These are phyloP conservation scores for Diplodia sapinea DNA, from an alignment of 2,329 filamentous ascomycete species.

Conservation along the genomic window DNA sequence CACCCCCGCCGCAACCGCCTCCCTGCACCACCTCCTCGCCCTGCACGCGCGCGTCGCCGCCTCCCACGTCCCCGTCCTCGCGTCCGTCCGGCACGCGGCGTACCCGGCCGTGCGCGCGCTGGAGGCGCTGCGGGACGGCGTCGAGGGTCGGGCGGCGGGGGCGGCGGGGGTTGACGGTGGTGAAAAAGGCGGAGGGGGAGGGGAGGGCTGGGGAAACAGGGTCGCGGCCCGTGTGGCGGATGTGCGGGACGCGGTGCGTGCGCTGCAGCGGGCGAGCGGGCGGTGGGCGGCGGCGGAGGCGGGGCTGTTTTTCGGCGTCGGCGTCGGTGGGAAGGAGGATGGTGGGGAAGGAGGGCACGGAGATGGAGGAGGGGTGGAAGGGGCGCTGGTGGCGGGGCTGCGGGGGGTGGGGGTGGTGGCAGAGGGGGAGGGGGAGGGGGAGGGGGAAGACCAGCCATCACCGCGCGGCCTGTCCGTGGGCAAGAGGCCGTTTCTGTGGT, in stretches of 20 bases:
- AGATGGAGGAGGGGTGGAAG: not conserved
- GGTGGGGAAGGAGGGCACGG: too few relatives aligned
- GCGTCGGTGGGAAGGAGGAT: not conserved
- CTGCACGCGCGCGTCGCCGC: not conserved
- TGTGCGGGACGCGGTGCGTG: not conserved
- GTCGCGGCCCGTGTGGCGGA: not conserved
- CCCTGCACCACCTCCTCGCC: not conserved
- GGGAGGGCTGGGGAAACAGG: too few relatives aligned
- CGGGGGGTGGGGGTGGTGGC: not conserved
- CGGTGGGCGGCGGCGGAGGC: not conserved
- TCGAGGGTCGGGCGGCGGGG: too few relatives aligned
- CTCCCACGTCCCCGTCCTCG: not conserved
- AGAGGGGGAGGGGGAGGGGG: too few relatives aligned
- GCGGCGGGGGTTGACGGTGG: too few relatives aligned
- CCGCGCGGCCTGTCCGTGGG: too few relatives aligned
- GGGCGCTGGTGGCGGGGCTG: not conserved
- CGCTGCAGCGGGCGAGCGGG: not conserved
- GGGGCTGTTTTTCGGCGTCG: not conserved
- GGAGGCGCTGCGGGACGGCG: not conserved
- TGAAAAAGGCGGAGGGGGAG: too few relatives aligned
- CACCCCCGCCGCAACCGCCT: not conserved
- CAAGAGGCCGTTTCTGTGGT: not conserved
- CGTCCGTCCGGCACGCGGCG: not conserved
- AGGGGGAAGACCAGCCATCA: too few relatives aligned
- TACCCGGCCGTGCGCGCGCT: not conserved